Evolutionary conservation across 768 basidiomycete genomes (phyloP).

Genomic region (Lenzites betulinus): DNA sequence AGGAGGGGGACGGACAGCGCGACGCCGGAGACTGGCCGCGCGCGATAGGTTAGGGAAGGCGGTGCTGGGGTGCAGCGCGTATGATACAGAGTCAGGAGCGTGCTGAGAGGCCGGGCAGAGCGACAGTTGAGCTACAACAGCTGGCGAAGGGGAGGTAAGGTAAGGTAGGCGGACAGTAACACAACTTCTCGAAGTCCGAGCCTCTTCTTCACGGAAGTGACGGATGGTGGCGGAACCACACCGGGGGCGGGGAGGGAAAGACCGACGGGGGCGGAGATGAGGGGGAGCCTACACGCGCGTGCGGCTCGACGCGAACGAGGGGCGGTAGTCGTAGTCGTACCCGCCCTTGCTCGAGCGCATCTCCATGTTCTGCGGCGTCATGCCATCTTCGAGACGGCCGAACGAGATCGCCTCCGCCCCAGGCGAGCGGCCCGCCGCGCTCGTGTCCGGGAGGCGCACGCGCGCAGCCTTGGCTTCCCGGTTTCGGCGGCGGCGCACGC

Average conservation of each 20-base stretch:
- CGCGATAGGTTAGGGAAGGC: neutral
- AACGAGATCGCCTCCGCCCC: conserved; percentile 13
- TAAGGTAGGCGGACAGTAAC: conserved; percentile 10
- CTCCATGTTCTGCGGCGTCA: conserved; percentile 10
- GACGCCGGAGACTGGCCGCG: neutral
- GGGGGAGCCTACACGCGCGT: conserved; percentile 1
- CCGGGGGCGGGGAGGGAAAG: neutral
- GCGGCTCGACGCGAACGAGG: conserved; percentile 19
- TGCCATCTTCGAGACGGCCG: conserved; percentile 19
- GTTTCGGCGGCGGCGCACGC: conserved; percentile 25
- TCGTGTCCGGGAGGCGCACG: conserved; percentile 16
- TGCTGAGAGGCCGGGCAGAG: neutral
- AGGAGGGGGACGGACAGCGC: neutral
- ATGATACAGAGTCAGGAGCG: conserved; percentile 8
- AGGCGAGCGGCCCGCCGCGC: conserved; percentile 3
- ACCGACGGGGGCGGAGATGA: too few relatives aligned
- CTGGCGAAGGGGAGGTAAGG: neutral
- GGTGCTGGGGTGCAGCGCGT: conserved; percentile 3
- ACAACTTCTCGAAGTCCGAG: conserved; percentile 26
- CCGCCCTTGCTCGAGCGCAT: conserved; percentile 17
- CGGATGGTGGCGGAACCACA: neutral
- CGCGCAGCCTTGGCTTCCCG: conserved; percentile 10
- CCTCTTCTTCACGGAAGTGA: conserved; percentile 24
- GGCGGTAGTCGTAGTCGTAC: conserved; percentile 6
- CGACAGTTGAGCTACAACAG: conserved; percentile 19